Base-by-base conservation (phyloP, 345 rosid species). In the Cardamine chenopodiifolia region DNA sequence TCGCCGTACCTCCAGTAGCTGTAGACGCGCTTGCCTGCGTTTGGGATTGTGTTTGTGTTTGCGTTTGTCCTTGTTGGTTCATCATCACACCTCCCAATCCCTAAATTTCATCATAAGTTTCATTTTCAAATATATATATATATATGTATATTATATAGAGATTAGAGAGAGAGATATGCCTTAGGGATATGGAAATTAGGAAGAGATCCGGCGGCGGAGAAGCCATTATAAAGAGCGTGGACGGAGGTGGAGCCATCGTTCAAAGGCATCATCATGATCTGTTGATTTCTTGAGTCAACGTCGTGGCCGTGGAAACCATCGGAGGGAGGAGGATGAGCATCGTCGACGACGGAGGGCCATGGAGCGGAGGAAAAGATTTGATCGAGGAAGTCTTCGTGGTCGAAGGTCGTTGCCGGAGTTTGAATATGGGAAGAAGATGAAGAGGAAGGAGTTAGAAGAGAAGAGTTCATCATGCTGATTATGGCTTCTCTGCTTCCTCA, bases 281-380 rank as follows among this genome's bases (percentile, higher is more conserved):
- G 69, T 83, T 73, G 78, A 44, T 73, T 19, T 0, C 88, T 88
- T 34, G 88, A 86, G 83, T 79, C 81, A 66, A 58, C 82, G 74
- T 85, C 22, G 22, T 70, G 74, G 22, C 52, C 17, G 35, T 70
- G 74, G 32, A 56, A 71, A 25, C 14, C 72, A 63, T 56, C 76
- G 20, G 76, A 49, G 5, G 80, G 34, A 49, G 59, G 71, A 70
- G 54, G 72, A 26, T 34, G 54, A 57, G 37, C 23, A 48, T 71
- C 80, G 28, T 71, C 73, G 18, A 45, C 56, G 59, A 56, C 40
- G 18, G 75, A 65, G 7, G 81, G 85, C 22, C 94, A 81, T n/a
- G 96, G 89, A 31, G 87, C 13, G 28, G 86, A 53, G 45, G 97
- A 85, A 50, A 89, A 85, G 83, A 93, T 89, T 64, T 91, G 97